Percentiles rank a stretch among this genome's conserved stretches.
phyloP scores from a whole-genome alignment of 345 rosid genomes.

The Eucalyptus viminalis region DNA sequence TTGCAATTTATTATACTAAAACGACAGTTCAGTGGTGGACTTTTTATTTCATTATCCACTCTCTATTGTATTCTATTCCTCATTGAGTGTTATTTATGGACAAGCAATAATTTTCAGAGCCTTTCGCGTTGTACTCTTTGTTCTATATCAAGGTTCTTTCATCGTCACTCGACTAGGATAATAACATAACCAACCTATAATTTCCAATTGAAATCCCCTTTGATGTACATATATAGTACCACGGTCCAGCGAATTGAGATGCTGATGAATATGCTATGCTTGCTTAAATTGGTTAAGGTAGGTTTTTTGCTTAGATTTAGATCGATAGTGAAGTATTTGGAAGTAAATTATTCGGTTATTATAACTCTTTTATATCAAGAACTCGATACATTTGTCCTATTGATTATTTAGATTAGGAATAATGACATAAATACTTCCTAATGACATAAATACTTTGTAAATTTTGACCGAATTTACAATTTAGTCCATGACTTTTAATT shows the following conservation, averaged over 20 bases:
- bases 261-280: background rate
- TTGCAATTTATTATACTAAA: background rate
- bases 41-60: background rate
- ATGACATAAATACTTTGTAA: no score
- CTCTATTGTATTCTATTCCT: background rate
- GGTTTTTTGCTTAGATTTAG: background rate
- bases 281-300: background rate
- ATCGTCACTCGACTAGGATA: background rate
- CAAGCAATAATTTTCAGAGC: background rate
- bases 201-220: background rate
- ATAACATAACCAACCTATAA: background rate
- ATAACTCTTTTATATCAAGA: background rate
- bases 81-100: background rate
- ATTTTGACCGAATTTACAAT: no score
- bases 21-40: background rate
- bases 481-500: no score
- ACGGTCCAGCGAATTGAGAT: background rate
- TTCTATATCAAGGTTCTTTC: background rate
- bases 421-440: no score
- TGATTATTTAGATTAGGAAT: background rate
- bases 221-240: background rate
- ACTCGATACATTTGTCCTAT: background rate
- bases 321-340: background rate
- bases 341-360: background rate
- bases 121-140: background rate